Conservation (phyloP, 2,329 filamentous ascomycete genomes). For the Talaromyces rugulosus region DNA sequence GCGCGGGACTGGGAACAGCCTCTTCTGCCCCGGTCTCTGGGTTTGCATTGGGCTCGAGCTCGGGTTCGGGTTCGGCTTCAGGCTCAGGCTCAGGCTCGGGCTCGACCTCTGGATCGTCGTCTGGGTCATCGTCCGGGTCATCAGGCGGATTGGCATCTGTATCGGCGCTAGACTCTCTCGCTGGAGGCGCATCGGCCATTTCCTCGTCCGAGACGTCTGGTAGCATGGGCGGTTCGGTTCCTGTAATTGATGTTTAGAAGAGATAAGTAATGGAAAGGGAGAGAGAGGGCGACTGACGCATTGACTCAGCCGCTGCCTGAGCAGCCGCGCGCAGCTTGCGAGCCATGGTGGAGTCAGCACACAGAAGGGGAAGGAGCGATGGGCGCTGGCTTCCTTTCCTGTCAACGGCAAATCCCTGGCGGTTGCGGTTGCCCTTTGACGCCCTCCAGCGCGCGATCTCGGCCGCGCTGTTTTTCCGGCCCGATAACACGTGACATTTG, state of each 20-base stretch:
- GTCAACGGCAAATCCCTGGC: conserved; percentile 6
- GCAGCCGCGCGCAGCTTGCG: conserved; percentile 44
- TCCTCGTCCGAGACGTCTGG: conserved; percentile 45
- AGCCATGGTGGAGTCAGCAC: conserved; percentile 30
- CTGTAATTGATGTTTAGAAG: conserved; percentile 21
- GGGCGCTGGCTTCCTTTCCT: not conserved
- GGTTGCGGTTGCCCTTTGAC: conserved; percentile 8
- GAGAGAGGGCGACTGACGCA: conserved; percentile 30
- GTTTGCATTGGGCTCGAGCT: conserved; percentile 21
- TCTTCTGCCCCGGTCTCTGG: conserved; percentile 43
- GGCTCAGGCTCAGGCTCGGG: conserved; percentile 25
- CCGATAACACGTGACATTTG: not conserved
- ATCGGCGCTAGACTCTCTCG: conserved; percentile 27
- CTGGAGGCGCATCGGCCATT: conserved; percentile 35
- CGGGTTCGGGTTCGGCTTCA: conserved; percentile 23
- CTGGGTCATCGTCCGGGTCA: conserved; percentile 23
- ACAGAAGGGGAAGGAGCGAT: conserved; percentile 4
- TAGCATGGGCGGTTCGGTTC: conserved; percentile 36
- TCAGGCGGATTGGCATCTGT: conserved; percentile 23
- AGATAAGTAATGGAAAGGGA: not conserved
- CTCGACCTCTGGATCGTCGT: conserved; percentile 45
- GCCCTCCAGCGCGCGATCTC: not conserved
- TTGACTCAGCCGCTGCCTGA: conserved; percentile 43
- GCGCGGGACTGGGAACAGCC: conserved; percentile 27
- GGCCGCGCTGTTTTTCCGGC: conserved; percentile 5